A percentile compares a stretch with the other conserved stretches of the same genome.
Evolutionary conservation across 306 rosid genomes (phyloP).

Genomic region (Cotoneaster glaucophyllus): DNA sequence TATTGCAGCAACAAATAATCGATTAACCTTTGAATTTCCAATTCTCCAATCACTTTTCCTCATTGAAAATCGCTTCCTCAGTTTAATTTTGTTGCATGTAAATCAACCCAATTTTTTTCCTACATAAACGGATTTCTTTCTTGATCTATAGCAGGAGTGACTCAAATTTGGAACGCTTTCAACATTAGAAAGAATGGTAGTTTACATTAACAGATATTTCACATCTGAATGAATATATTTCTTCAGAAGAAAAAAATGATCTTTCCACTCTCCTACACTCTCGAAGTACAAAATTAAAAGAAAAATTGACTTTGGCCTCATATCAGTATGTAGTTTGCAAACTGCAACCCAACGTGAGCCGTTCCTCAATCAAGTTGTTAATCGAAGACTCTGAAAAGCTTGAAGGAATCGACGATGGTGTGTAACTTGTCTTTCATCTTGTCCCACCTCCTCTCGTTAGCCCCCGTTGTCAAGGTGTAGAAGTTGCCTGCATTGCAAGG

Average conservation of each 20-base stretch:
- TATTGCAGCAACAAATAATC: too few species aligned
- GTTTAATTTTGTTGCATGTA: too few species aligned
- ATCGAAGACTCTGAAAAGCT: slow-evolving; percentile 39
- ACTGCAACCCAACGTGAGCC: not conserved
- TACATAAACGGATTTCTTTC: too few species aligned
- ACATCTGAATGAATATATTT: not conserved
- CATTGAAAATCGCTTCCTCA: too few species aligned
- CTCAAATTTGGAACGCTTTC: not conserved
- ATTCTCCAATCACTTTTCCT: too few species aligned
- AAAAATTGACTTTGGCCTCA: not conserved
- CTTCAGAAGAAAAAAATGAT: not conserved
- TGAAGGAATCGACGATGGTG: slow-evolving; percentile 69
- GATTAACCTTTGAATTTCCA: too few species aligned
- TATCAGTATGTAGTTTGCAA: not conserved
- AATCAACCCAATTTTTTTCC: too few species aligned
- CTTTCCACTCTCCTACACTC: not conserved
- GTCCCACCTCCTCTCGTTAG: slow-evolving; percentile 92
- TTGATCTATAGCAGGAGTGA: not conserved
- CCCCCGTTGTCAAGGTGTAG: slow-evolving; percentile 82
- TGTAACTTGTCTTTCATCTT: slow-evolving; percentile 89
- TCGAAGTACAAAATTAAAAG: not conserved
- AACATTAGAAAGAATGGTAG: too few species aligned
- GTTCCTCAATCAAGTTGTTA: slow-evolving; percentile 1
- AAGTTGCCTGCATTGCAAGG: slow-evolving; percentile 63
- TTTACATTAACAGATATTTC: too few species aligned